A percentile compares a stretch with the other conserved stretches of the same genome.
Evolutionary conservation across 1,139 yeast genomes (phyloP).

Genomic region (Pneumocystis oryctolagi): DNA sequence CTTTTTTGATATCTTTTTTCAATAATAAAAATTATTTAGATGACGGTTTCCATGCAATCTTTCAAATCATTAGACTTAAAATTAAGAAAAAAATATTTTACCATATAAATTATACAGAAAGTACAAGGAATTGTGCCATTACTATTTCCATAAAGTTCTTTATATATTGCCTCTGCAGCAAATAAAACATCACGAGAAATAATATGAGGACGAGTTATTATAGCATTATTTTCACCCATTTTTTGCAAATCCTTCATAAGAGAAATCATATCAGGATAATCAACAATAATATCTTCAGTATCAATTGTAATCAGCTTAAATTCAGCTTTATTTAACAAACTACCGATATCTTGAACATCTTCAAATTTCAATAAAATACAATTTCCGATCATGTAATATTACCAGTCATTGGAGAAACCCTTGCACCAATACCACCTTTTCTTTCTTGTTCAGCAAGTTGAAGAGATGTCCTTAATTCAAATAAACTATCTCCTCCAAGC

Average conservation of each 20-base stretch:
- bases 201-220: constrained; percentile 34
- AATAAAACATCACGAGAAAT: constrained; percentile 51
- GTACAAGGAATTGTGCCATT: constrained; percentile 40
- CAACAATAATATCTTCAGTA: constrained; percentile 68
- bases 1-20: constrained; percentile 54
- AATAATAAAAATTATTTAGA: constrained; percentile 56
- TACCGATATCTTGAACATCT: constrained; percentile 62
- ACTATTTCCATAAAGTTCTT: constrained; percentile 52
- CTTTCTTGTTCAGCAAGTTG: constrained; percentile 75
- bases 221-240: constrained; percentile 79
- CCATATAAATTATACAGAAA: constrained; percentile 57
- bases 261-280: constrained; percentile 60
- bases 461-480: constrained; percentile 61
- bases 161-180: constrained; percentile 66
- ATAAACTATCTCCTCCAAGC: constrained; percentile 73
- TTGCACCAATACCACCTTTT: constrained; percentile 62
- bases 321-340: constrained; percentile 57
- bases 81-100: constrained; percentile 4
- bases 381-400: background rate
- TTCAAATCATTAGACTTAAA: constrained; percentile 2
- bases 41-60: constrained; percentile 73
- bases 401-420: constrained; percentile 61
- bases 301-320: constrained; percentile 71
- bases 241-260: constrained; percentile 56
- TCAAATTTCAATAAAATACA: background rate